phyloP scores from a whole-genome alignment of 441 rosid genomes.

The Euphorbia celastroides region DNA sequence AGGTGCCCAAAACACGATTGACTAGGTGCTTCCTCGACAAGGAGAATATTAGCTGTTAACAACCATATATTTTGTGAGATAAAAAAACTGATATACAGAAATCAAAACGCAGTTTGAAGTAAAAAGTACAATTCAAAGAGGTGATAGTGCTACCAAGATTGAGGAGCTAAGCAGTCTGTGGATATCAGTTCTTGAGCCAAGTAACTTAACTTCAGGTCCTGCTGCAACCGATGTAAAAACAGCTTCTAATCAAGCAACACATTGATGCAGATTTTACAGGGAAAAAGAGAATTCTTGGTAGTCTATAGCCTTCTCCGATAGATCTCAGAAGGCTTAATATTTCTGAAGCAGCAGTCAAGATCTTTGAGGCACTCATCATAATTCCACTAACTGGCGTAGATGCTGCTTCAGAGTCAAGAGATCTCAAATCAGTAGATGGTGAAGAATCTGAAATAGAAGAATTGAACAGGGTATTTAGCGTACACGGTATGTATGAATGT shows the following conservation, averaged over 20 bases:
- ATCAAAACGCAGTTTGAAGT: neutral
- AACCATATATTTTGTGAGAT: neutral
- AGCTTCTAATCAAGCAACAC: constrained; percentile 13
- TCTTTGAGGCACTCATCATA: constrained; percentile 39
- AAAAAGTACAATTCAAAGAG: constrained; percentile 11
- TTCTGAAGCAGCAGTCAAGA: constrained; percentile 62
- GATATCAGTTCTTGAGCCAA: constrained; percentile 88
- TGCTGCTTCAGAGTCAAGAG: constrained; percentile 60
- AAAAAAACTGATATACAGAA: neutral
- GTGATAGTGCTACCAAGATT: constrained; percentile 64
- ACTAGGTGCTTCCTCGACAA: too few relatives aligned
- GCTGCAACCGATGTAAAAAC: constrained; percentile 43
- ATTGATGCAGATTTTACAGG: constrained; percentile 10
- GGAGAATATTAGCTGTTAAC: neutral
- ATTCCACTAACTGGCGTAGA: constrained; percentile 42
- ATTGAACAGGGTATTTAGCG: neutral
- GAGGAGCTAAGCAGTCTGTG: constrained; percentile 94
- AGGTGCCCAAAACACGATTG: too few relatives aligned
- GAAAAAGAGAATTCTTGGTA: constrained; percentile 11
- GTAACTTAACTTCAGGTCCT: constrained; percentile 96
- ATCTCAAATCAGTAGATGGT: constrained; percentile 43
- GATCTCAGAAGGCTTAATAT: constrained; percentile 66
- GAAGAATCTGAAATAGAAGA: constrained; percentile 32
- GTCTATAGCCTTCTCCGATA: constrained; percentile 92
- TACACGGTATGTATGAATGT: neutral